Base-by-base conservation (phyloP, 495 filamentous ascomycete genomes). In the Aspergillus homomorphus region DNA sequence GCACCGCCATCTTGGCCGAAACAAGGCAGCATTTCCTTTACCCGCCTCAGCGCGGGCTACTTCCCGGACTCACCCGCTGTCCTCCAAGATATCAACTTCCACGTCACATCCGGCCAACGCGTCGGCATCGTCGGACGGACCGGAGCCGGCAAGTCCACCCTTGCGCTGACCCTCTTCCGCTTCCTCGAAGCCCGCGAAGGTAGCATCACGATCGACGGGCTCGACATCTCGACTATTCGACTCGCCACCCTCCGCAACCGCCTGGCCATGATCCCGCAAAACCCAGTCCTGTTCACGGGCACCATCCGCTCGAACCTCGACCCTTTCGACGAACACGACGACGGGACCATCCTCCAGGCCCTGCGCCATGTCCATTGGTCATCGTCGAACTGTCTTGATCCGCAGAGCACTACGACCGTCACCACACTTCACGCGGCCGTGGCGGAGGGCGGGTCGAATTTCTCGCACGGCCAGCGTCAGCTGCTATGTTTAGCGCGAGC, bases 381-480 rank as follows among this genome's bases (percentile, higher is more conserved):
- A 28, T 4, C 26, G 4, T 28, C 26, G 9, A 28, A 3, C 26
- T 3, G 26, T 28, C 26, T 28, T 3, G 4, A 28, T 21, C 19
- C 6, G 10, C 26, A 19, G 1, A 4, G 21, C 4, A 12, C 15
- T 1, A 23, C 6, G 7, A 5, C 21, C 15, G 1, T 6, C 8
- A 16, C 22, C 15, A 14, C 14, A 20, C 30, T 51, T n/a, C 2
- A 21, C 6, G 48, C 63, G 48, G 49, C 22, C 22, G 23, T 54
- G 16, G 73, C 81, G 12, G 85, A 87, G 66, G 84, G 81, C 43
- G 88, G 87, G 4, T 77, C 80, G 8, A 89, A 87, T 60, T 77
- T 91, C 1, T 87, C 84, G 1, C 88, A 89, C 62, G 89, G 89
- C 6, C 88, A 92, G 69, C 79, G 87, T 14, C 89, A 92, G 65